Evolutionary conservation across 169 alveolate genomes (phyloP).

Genomic region (Cryptosporidium sp.): DNA sequence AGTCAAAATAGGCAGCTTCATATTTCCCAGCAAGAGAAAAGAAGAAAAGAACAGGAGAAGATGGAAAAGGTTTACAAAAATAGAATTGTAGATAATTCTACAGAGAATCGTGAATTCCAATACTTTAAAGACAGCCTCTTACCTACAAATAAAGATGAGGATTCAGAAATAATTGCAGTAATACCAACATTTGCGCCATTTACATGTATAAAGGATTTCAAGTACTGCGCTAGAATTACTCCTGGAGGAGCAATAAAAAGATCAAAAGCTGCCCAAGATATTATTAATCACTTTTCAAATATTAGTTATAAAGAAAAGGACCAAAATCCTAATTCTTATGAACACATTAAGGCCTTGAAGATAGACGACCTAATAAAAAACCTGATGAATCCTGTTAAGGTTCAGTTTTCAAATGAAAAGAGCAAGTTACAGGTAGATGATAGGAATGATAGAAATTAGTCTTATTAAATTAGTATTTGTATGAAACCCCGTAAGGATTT

Average conservation of each 20-base stretch:
- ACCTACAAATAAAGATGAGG: conserved; percentile 31
- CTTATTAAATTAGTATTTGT: conserved; percentile 10
- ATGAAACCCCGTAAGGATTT: background rate
- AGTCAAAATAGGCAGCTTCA: conserved; percentile 17
- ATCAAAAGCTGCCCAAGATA: conserved; percentile 72
- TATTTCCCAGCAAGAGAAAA: conserved; percentile 57
- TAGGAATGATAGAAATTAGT: conserved; percentile 32
- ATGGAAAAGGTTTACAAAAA: conserved; percentile 47
- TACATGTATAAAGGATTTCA: conserved; percentile 36
- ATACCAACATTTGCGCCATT: conserved; percentile 67
- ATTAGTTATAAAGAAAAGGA: conserved; percentile 60
- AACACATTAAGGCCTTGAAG: conserved; percentile 17
- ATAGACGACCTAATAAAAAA: conserved; percentile 50
- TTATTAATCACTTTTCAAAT: conserved; percentile 33
- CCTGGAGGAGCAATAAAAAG: conserved; percentile 68
- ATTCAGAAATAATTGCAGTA: conserved; percentile 56
- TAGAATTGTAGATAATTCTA: conserved; percentile 57
- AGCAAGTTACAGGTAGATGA: conserved; percentile 21
- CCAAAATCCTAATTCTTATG: conserved; percentile 50
- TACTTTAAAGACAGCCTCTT: conserved; percentile 27
- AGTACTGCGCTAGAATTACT: conserved; percentile 52
- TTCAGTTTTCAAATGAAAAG: conserved; percentile 34
- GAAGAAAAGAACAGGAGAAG: conserved; percentile 63
- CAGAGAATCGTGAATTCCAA: conserved; percentile 67
- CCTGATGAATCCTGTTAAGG: conserved; percentile 64